These are phyloP conservation scores for Haplographium delicatum DNA, from an alignment of 495 filamentous ascomycete genomes.

Conservation along the genomic window DNA sequence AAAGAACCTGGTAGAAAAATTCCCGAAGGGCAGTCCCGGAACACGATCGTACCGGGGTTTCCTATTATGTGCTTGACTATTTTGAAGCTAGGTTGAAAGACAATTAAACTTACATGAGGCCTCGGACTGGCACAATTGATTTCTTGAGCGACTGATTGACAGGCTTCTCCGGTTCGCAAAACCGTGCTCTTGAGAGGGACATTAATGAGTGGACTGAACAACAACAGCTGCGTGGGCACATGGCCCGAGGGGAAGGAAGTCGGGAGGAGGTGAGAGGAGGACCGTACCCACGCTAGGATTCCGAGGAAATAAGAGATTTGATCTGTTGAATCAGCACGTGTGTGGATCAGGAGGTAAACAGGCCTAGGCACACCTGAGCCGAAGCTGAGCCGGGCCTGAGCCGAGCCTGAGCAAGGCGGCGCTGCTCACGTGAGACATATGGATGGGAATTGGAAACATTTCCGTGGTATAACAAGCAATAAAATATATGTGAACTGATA, in stretches of 20 bases:
- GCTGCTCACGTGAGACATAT: conserved; percentile 8
- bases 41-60: not conserved
- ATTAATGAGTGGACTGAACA: not conserved
- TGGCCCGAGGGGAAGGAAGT: not conserved
- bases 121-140: not conserved
- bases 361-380: not conserved
- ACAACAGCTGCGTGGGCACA: not conserved
- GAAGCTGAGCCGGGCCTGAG: not conserved
- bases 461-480: conserved; percentile 14
- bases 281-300: not conserved
- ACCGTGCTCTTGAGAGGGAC: not conserved
- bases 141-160: not conserved
- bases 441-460: conserved; percentile 10
- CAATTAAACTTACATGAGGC: not conserved
- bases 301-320: not conserved
- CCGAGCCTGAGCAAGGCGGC: conserved; percentile 9
- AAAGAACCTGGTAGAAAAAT: not conserved
- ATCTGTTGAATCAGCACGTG: not conserved
- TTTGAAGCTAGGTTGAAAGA: not conserved
- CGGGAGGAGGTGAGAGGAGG: not conserved
- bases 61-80: not conserved
- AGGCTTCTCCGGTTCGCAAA: not conserved
- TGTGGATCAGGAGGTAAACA: not conserved
- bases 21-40: not conserved
- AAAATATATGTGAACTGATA: too few species aligned